Base-by-base conservation (phyloP, 2,329 filamentous ascomycete species). In the Fusarium caatingaense region DNA sequence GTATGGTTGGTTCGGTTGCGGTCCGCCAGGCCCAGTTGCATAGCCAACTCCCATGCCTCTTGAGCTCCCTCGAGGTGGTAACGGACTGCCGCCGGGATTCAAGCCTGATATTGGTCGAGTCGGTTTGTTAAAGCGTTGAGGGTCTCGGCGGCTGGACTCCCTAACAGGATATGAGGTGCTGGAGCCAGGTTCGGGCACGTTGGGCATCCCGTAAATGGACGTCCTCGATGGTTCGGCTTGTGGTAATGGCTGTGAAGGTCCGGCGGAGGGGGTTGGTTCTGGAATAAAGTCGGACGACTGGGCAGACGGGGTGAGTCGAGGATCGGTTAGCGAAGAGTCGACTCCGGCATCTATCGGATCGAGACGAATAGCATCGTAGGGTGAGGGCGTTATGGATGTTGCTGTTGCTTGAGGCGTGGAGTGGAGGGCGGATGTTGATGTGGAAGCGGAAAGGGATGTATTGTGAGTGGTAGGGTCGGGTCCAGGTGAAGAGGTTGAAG, bases 21-120 rank as follows among this genome's bases (percentile, higher is more conserved):
- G 46, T 21, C 61, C 64, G 46, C 67, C 57, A 21, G 74, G 55
- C 15, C 60, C 79, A 4, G 84, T 77, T 45, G 78, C 79, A 71
- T 87, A 87, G 27, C 86, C 86, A 67, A 88, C 86, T 41, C 86
- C 87, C 79, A 91, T 87, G 46, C 92, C 89, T 77, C 90, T 89
- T 13, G 94, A 97, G 74, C 90, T 92, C 77, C 91, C 88, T 73
- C 94, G 88, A 44, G 92, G 91, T 46, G 93, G 93, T 63, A 92
- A 79, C 16, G 90, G 88, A 8, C 87, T 88, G 76, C 87, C 16
- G 83, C 85, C 30, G 81, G 79, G 40, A 85, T 76, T 42, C 21
- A 82, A 42, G 6, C 79, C 83, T 50, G 87, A 83, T 70, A 59
- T 47, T 20, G 88, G 89, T 54, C 85, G 85, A 63, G 85, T 83